Evolutionary conservation across 345 rosid species (phyloP).

Genomic region (Eucalyptus grandis): DNA sequence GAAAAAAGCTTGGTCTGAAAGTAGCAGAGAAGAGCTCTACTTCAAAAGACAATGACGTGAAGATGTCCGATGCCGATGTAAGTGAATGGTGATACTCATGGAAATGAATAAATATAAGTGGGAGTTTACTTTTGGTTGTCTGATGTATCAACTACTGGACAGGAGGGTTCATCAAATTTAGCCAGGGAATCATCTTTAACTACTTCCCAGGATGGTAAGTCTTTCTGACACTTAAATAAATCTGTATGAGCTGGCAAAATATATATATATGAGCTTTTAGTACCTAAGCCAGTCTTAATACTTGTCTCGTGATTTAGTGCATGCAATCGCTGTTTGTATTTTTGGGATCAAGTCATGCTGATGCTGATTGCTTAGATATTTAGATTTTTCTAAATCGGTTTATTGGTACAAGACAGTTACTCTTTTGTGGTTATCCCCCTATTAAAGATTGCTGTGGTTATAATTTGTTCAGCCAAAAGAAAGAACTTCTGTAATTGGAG

Average conservation of each 20-base stretch:
- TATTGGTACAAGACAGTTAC: background rate
- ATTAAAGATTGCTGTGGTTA: background rate
- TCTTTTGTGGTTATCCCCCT: background rate
- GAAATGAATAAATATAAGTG: background rate
- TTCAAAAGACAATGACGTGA: slow-evolving; percentile 53
- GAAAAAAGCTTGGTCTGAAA: slow-evolving; percentile 73
- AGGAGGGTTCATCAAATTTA: slow-evolving; percentile 77
- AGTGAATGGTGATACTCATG: background rate
- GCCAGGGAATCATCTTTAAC: slow-evolving; percentile 51
- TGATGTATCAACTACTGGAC: background rate
- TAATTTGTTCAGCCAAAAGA: background rate
- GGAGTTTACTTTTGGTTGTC: background rate
- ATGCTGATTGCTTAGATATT: background rate
- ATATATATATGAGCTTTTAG: background rate
- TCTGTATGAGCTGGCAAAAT: too few species aligned
- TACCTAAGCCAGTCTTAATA: background rate
- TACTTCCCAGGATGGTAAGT: slow-evolving; percentile 48
- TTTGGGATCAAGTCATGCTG: background rate
- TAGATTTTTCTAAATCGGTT: background rate
- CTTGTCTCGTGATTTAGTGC: background rate
- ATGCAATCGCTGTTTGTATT: background rate
- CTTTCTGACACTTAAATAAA: background rate
- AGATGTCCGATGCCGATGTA: slow-evolving; percentile 81
- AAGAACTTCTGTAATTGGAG: background rate
- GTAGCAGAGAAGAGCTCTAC: slow-evolving; percentile 31